Base-by-base conservation (phyloP, 2,329 filamentous ascomycete genomes). In the Fonsecaea monophora region DNA sequence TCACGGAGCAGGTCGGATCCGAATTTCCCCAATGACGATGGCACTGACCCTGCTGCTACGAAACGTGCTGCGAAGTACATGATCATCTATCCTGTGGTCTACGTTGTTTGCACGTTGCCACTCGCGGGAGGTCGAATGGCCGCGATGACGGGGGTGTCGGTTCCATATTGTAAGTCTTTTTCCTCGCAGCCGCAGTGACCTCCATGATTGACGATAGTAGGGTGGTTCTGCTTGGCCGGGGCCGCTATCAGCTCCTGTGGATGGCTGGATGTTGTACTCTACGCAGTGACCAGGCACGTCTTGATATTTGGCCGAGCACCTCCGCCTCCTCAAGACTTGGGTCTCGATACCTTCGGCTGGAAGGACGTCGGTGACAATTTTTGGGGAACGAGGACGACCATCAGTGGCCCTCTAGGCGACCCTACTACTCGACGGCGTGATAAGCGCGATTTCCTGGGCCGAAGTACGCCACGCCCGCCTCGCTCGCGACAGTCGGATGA, bases 101-200 rank as follows among this genome's bases (percentile, higher is more conserved):
- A 91, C 73, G 85, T 85, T 3, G 77, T 89, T 12, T 70, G 87
- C 48, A 90, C 89, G 64, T 82, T 92, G 32, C 89, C 90, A 1
- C 81, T 86, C 7, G 88, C 87, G 2, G 80, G 79, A 2, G 80
- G 78, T 32, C 78, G 80, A 50, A 82, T 82, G 80, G 75, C 78
- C 18, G 76, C 77, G 3, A 78, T 78, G 6, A 74, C 75, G 53
- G 76, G 77, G 18, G 62, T 75, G 15, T 71, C 65, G 1, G 76
- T 78, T 1, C 77, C 72, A 30, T 62, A 78, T 2, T 78, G 79
- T 62, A 55, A 42, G 60, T 42, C 37, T n/a, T 45, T 5, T 21
- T 45, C 37, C 25, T 40, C 78, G 80, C 53, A 80, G 79, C 18
- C 4, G 15, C 21, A 18, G 13, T 15, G 15, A 10, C 3, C 35